These are phyloP conservation scores for Cyclocybe cylindracea DNA, from an alignment of 768 basidiomycete genomes.

Conservation along the genomic window DNA sequence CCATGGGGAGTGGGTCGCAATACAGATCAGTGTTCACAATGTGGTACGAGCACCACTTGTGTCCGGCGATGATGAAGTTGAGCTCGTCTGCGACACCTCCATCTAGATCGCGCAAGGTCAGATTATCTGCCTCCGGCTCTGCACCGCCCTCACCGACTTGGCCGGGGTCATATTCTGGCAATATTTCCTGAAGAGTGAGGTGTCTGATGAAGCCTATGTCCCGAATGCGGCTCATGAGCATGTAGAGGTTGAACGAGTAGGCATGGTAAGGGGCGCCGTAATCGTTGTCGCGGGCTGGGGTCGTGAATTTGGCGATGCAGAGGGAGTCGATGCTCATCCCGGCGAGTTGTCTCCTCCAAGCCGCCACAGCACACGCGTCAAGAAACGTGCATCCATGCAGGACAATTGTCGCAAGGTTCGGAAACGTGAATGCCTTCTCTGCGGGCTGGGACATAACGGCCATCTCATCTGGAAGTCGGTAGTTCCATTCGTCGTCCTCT, in stretches of 20 bases:
- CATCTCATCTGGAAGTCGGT: too few species aligned
- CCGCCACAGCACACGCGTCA: not conserved
- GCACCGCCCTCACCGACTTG: not conserved
- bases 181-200: not conserved
- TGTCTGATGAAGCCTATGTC: not conserved
- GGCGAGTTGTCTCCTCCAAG: not conserved
- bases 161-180: not conserved
- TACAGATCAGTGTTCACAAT: not conserved
- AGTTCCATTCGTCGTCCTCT: not conserved
- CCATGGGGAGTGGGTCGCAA: not conserved
- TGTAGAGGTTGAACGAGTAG: too few species aligned
- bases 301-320: not conserved
- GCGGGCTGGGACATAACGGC: not conserved
- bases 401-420: not conserved
- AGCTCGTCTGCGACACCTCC: not conserved
- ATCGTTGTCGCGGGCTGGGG: not conserved
- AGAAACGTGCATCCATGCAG: slow-evolving; percentile 3
- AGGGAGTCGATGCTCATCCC: slow-evolving; percentile 2
- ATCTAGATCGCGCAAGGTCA: not conserved
- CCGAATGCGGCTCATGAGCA: not conserved
- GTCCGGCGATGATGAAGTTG: not conserved
- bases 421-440: not conserved
- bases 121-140: not conserved
- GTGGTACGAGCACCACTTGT: slow-evolving; percentile 1
- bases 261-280: not conserved